Conservation (phyloP, 2,329 filamentous ascomycete species). For the Aspergillus oerlinghausenensis region DNA sequence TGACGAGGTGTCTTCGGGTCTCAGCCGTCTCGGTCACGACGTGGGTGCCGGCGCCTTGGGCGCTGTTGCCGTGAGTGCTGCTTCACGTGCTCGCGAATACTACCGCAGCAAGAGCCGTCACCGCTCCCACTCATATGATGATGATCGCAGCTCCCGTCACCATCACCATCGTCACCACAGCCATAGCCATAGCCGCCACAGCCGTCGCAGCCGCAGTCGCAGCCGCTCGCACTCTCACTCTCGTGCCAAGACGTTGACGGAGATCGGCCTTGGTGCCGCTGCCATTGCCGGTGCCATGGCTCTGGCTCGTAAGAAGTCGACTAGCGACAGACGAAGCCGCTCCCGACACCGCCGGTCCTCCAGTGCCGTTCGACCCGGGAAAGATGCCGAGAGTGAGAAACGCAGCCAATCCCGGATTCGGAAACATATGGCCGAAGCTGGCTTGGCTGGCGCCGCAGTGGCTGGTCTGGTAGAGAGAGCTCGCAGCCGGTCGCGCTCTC, state of each 20-base stretch:
- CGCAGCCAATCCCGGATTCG: constrained; percentile 49
- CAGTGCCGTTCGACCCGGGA: constrained; percentile 24
- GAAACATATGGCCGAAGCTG: constrained; percentile 57
- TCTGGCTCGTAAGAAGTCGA: constrained; percentile 51
- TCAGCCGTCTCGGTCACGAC: constrained; percentile 47
- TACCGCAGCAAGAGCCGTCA: constrained; percentile 45
- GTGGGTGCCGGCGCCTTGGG: constrained; percentile 59
- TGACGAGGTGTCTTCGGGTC: constrained; percentile 48
- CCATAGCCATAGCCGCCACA: constrained; percentile 19
- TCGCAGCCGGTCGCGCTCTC: constrained; percentile 54
- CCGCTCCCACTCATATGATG: constrained; percentile 39
- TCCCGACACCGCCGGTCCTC: constrained; percentile 40
- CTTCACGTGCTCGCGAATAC: constrained; percentile 48
- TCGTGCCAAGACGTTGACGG: constrained; percentile 51
- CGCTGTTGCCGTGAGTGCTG: constrained; percentile 56
- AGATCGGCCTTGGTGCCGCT: constrained; percentile 50
- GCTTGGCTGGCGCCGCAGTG: constrained; percentile 58
- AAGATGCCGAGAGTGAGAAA: constrained; percentile 18
- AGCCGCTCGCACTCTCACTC: constrained; percentile 47
- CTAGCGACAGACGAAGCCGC: constrained; percentile 46
- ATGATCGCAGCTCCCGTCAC: constrained; percentile 33
- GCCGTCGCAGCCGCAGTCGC: constrained; percentile 32
- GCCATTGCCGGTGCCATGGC: constrained; percentile 58
- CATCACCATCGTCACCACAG: constrained; percentile 27
- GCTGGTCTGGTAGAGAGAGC: constrained; percentile 57